Evolutionary conservation across 2,329 filamentous ascomycete genomes (phyloP).

Genomic region (Tolypocladium nubicola): DNA sequence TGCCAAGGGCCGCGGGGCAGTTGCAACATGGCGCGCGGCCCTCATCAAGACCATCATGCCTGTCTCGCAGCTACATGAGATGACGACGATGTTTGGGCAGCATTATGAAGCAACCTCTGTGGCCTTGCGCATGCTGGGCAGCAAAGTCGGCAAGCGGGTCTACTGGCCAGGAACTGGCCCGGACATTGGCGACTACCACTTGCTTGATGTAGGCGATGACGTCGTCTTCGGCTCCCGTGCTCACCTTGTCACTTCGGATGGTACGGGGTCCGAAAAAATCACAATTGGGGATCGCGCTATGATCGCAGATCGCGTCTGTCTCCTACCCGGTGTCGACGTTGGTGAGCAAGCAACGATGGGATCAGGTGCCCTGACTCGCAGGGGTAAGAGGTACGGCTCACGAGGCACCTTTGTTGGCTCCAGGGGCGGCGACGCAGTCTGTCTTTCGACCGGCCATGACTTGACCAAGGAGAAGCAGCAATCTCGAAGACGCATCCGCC

Average conservation of each 20-base stretch:
- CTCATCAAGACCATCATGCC: constrained; percentile 35
- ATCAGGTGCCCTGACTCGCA: constrained; percentile 38
- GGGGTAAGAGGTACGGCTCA: constrained; percentile 31
- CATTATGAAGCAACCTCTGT: constrained; percentile 46
- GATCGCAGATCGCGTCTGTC: constrained; percentile 44
- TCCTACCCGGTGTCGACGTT: constrained; percentile 39
- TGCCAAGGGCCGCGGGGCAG: constrained; percentile 17
- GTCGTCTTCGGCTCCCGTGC: constrained; percentile 49
- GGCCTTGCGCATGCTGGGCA: constrained; percentile 38
- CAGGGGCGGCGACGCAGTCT: constrained; percentile 38
- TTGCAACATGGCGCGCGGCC: constrained; percentile 31
- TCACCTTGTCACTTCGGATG: constrained; percentile 42
- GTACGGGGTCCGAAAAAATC: constrained; percentile 34
- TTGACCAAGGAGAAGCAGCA: not conserved
- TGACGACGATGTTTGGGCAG: constrained; percentile 40
- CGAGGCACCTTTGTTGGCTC: constrained; percentile 41
- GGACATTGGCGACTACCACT: constrained; percentile 40
- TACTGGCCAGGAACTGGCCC: constrained; percentile 50
- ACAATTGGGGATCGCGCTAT: constrained; percentile 38
- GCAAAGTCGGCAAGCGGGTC: constrained; percentile 38
- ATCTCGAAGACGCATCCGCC: constrained; percentile 3
- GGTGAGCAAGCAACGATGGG: constrained; percentile 40
- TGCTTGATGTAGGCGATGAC: constrained; percentile 44
- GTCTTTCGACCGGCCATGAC: constrained; percentile 17
- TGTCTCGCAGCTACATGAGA: constrained; percentile 28